Base-by-base conservation (phyloP, 805 yeast genomes). In the Candida bentonensis region DNA sequence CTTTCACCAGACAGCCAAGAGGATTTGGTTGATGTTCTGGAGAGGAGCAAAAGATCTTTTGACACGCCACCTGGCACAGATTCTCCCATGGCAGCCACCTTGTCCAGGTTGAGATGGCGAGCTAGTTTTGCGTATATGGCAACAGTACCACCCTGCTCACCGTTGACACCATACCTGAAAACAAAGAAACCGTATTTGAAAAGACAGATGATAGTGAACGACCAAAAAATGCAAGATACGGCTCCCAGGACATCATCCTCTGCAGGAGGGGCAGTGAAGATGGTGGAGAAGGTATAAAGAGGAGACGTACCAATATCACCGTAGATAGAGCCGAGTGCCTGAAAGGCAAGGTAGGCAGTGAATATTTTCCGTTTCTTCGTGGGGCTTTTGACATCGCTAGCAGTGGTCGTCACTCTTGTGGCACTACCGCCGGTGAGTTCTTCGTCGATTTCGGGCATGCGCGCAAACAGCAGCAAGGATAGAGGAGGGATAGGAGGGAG, bases 221-320 rank as follows among this genome's bases (percentile, higher is more conserved):
- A 47, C 70, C 78, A 76, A 51, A 76, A 74, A 23, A 76, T 67
- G 36, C 73, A 58, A 3, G 79, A 74, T 34, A 65, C 56, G 1
- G 72, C 75, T 13, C 81, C 80, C 42, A 66, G 62, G 22, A 72
- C 53, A 30, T 72, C 72, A 0, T 62, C 59, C 26, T 59, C 47
- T 15, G 64, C 53, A 0, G 75, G 72, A 30, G 36, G 36, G n/a
- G 36, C 7, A 30, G 36, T 30, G 17, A 30, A 30, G 17, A 30
- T 30, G 17, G 36, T 11, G 17, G 36, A 30, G n/a, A 30, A 30
- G 36, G 36, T 30, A 54, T 76, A 76, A 43, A 76, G 57, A 2
- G 82, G 82, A 13, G 79, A 72, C 3, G 82, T 76, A 23, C 79
- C 80, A 46, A 76, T 62, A 57, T 76, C 81, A 43, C 82, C 80